Conservation (phyloP, 306 rosid species). For the Cucurbita maxima region DNA sequence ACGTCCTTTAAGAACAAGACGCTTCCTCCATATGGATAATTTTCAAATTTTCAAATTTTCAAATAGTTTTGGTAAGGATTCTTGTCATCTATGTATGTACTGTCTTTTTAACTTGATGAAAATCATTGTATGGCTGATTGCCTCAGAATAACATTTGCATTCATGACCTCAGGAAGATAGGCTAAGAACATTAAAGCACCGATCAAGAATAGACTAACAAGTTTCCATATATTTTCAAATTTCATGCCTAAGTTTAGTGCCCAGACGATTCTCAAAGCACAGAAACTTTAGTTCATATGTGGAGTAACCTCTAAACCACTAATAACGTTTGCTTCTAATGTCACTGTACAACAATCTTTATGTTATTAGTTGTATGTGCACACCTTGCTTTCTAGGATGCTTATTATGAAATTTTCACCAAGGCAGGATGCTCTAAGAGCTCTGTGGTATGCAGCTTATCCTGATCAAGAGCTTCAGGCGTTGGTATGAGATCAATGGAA, state of each 20-base stretch:
- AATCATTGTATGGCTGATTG: neutral
- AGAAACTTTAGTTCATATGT: neutral
- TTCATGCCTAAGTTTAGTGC: neutral
- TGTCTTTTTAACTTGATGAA: neutral
- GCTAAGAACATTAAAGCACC: conserved; percentile 36
- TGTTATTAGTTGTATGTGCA: neutral
- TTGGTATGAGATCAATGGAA: conserved; percentile 93
- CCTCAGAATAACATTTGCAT: neutral
- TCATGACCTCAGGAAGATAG: conserved; percentile 3
- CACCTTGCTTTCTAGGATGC: conserved; percentile 4
- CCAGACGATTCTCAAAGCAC: neutral
- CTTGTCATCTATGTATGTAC: neutral
- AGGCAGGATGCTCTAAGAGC: conserved; percentile 71
- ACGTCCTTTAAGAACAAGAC: neutral
- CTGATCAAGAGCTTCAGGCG: conserved; percentile 55
- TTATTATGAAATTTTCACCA: conserved; percentile 14
- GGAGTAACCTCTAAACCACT: neutral
- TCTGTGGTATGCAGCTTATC: conserved; percentile 68
- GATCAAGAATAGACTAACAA: conserved; percentile 70
- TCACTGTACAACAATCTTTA: neutral
- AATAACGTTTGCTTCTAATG: neutral
- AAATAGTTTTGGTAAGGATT: neutral
- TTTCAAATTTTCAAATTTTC: neutral
- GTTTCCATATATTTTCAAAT: conserved; percentile 16
- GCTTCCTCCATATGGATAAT: neutral